These are phyloP conservation scores for Didymellaceae sp. DNA, from an alignment of 2,329 filamentous ascomycete species.

Conservation along the genomic window DNA sequence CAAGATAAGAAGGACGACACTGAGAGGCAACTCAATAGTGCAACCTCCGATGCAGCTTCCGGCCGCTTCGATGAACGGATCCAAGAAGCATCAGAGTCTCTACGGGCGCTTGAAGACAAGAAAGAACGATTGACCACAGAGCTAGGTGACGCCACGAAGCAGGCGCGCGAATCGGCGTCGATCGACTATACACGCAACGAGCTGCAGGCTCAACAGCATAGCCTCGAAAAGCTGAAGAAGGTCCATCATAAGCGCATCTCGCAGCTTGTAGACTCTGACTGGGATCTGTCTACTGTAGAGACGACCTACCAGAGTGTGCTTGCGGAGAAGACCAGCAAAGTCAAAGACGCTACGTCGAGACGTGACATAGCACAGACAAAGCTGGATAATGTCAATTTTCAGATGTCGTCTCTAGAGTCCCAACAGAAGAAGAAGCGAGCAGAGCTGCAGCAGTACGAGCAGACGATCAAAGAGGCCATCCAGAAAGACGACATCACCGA, in stretches of 20 bases:
- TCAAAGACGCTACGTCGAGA: slow-evolving; percentile 70
- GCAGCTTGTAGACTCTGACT: slow-evolving; percentile 67
- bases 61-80: slow-evolving; percentile 76
- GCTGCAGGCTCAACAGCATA: slow-evolving; percentile 72
- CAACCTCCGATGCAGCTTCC: slow-evolving; percentile 67
- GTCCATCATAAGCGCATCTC: slow-evolving; percentile 77
- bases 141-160: slow-evolving; percentile 79
- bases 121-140: slow-evolving; percentile 78
- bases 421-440: slow-evolving; percentile 68
- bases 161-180: slow-evolving; percentile 81
- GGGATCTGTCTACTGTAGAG: slow-evolving; percentile 75
- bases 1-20: slow-evolving; percentile 76
- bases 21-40: slow-evolving; percentile 65
- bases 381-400: slow-evolving; percentile 77
- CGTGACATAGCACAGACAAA: slow-evolving; percentile 75
- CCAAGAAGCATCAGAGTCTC: slow-evolving; percentile 67
- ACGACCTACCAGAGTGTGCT: slow-evolving; percentile 70
- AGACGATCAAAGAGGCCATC: slow-evolving; percentile 64
- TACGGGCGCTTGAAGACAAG: slow-evolving; percentile 74
- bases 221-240: slow-evolving; percentile 76
- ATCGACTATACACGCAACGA: slow-evolving; percentile 85
- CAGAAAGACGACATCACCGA: slow-evolving; percentile 47
- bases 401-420: slow-evolving; percentile 70
- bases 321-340: slow-evolving; percentile 61
- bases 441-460: slow-evolving; percentile 68